These are phyloP conservation scores for Rutstroemia sp. DNA, from an alignment of 2,329 filamentous ascomycete genomes.

Conservation along the genomic window DNA sequence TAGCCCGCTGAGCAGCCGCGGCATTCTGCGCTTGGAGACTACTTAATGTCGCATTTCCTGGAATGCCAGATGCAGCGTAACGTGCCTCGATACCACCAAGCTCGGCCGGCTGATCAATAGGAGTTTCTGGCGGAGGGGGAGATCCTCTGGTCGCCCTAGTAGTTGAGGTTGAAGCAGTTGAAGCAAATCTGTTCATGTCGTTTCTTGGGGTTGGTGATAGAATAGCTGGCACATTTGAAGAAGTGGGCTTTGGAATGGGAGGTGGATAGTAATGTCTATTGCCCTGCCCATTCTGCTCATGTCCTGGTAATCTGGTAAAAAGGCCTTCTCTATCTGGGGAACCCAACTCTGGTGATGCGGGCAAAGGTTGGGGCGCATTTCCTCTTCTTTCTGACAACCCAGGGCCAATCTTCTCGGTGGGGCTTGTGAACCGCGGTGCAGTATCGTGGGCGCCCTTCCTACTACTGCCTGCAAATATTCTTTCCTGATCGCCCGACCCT, in stretches of 20 bases:
- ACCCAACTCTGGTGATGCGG: constrained; percentile 73
- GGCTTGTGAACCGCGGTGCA: constrained; percentile 28
- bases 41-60: constrained; percentile 74
- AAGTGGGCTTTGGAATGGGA: constrained; percentile 33
- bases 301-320: constrained; percentile 52
- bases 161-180: constrained; percentile 87
- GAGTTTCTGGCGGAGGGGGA: constrained; percentile 89
- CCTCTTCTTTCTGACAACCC: constrained; percentile 75
- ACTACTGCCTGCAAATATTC: constrained; percentile 13
- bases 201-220: constrained; percentile 26
- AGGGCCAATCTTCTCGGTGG: constrained; percentile 50
- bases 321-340: constrained; percentile 70
- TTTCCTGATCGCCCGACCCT: constrained; percentile 13
- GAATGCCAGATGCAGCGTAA: constrained; percentile 86
- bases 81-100: constrained; percentile 78
- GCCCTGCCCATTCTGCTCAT: constrained; percentile 15
- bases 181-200: constrained; percentile 57
- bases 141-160: constrained; percentile 88
- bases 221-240: constrained; percentile 20
- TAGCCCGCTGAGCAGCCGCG: constrained; percentile 71
- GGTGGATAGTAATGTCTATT: constrained; percentile 47
- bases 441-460: constrained; percentile 29
- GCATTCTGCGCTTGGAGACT: constrained; percentile 67
- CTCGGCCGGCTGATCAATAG: constrained; percentile 64
- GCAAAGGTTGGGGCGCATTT: constrained; percentile 72